phyloP scores from a whole-genome alignment of 2,329 filamentous ascomycete genomes.

The Colletotrichum incanum region DNA sequence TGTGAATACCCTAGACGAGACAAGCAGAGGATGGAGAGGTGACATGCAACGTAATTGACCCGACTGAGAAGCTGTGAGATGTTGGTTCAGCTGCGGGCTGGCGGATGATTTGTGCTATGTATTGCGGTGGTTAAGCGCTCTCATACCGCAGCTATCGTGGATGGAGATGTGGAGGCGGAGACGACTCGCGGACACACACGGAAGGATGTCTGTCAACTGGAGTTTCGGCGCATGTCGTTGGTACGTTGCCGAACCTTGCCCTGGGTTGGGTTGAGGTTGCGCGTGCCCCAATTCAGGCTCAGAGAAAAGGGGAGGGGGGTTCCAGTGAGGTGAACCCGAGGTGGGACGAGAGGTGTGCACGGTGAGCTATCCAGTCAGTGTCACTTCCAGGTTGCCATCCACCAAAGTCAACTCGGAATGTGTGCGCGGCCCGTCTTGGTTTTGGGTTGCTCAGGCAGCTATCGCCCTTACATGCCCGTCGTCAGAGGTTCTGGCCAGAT shows the following conservation, averaged over 20 bases:
- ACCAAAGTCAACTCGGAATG: too few species aligned
- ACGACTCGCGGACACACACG: not conserved
- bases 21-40: not conserved
- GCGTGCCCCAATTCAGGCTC: conserved; percentile 11
- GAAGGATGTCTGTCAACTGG: not conserved
- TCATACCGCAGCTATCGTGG: not conserved
- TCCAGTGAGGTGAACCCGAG: conserved; percentile 8
- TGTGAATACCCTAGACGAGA: not conserved
- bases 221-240: conserved; percentile 1
- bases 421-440: not conserved
- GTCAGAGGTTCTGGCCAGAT: not conserved
- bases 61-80: not conserved
- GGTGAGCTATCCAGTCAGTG: conserved; percentile 25
- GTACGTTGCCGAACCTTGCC: conserved; percentile 22
- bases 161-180: conserved; percentile 1
- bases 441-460: conserved; percentile 7
- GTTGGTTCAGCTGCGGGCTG: not conserved
- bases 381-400: not conserved
- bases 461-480: not conserved
- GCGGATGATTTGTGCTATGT: not conserved
- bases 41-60: not conserved
- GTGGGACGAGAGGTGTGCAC: conserved; percentile 30
- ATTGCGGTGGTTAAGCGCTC: not conserved
- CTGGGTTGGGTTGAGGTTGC: conserved; percentile 19
- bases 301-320: not conserved